Percentiles rank a stretch among this genome's conserved stretches.
Conservation (phyloP, 2,329 filamentous ascomycete species). For the Neoscytalidium dimidiatum region DNA sequence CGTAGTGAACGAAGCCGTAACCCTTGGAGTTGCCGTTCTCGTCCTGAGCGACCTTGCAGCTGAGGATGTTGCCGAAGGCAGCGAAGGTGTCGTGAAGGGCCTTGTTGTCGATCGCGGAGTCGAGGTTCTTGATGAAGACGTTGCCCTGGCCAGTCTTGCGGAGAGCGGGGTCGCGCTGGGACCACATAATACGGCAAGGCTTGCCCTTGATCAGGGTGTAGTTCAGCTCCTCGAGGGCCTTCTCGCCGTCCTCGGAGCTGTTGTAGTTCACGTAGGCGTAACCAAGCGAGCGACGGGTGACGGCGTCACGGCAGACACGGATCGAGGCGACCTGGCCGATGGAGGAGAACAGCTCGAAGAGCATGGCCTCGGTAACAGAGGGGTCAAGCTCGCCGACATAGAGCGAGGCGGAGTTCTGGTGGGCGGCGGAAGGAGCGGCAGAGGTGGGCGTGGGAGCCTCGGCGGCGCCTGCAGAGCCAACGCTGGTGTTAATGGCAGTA, state of each 20-base stretch:
- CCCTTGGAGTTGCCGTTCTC: conserved; percentile 97
- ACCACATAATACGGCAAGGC: conserved; percentile 99
- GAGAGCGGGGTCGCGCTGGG: conserved; percentile 96
- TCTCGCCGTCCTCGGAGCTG: conserved; percentile 92
- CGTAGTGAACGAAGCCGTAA: conserved; percentile 99
- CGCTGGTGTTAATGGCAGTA: conserved; percentile 71
- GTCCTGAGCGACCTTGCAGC: conserved; percentile 99
- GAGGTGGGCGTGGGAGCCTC: conserved; percentile 73
- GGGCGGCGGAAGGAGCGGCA: conserved; percentile 69
- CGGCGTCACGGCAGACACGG: conserved; percentile 98
- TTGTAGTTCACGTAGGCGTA: conserved; percentile 99
- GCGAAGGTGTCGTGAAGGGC: conserved; percentile 98
- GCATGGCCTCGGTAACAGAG: conserved; percentile 98
- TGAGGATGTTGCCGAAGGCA: conserved; percentile 97
- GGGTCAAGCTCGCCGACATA: conserved; percentile 98
- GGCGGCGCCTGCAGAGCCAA: conserved; percentile 64
- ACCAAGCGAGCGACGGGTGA: conserved; percentile 96
- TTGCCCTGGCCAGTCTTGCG: conserved; percentile 99
- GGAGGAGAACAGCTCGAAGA: conserved; percentile 99
- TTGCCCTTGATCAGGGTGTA: conserved; percentile 99
- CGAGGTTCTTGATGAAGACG: conserved; percentile 99
- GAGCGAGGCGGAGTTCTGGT: conserved; percentile 94
- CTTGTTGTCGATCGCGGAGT: conserved; percentile 99
- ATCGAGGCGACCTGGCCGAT: conserved; percentile 99
- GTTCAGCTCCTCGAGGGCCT: conserved; percentile 98